Evolutionary conservation across 1,139 yeast genomes (phyloP).

Genomic region (Chernovozyma aurita): DNA sequence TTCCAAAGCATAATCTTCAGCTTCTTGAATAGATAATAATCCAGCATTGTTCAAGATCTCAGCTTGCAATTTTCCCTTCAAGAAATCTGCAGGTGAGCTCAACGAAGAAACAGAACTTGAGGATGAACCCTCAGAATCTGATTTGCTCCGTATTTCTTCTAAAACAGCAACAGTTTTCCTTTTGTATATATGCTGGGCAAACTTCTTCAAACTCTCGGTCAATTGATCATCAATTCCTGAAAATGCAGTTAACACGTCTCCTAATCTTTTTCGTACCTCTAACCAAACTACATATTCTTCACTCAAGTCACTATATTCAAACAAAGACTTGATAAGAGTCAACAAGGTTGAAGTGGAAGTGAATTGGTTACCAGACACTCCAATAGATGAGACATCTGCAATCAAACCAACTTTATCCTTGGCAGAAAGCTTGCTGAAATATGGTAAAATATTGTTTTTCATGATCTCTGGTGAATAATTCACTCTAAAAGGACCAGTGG

Average conservation of each 20-base stretch:
- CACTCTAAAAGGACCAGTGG: constrained; percentile 65
- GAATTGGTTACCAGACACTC: constrained; percentile 51
- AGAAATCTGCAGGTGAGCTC: constrained; percentile 23
- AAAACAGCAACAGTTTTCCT: constrained; percentile 31
- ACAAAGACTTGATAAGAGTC: constrained; percentile 38
- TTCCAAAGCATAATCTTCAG: constrained; percentile 41
- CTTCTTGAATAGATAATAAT: constrained; percentile 39
- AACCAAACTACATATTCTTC: constrained; percentile 63
- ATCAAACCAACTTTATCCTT: constrained; percentile 65
- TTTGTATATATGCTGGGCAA: constrained; percentile 37
- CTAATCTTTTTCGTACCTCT: constrained; percentile 47
- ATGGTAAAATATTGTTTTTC: constrained; percentile 36
- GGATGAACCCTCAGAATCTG: constrained; percentile 23
- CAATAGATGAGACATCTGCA: constrained; percentile 59
- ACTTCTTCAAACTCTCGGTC: constrained; percentile 34
- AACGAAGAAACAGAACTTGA: not conserved
- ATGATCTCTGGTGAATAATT: constrained; percentile 52
- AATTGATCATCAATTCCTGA: constrained; percentile 37
- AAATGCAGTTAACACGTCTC: constrained; percentile 42
- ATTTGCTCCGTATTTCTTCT: constrained; percentile 27
- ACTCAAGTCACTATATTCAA: constrained; percentile 37
- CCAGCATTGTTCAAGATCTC: constrained; percentile 52
- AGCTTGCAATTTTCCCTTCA: constrained; percentile 48
- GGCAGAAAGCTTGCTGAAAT: constrained; percentile 42
- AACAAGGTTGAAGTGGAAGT: constrained; percentile 46